Percentiles rank a stretch among this genome's conserved stretches.
Conservation (phyloP, 2,329 filamentous ascomycete genomes). For the Diaporthe amygdali region DNA sequence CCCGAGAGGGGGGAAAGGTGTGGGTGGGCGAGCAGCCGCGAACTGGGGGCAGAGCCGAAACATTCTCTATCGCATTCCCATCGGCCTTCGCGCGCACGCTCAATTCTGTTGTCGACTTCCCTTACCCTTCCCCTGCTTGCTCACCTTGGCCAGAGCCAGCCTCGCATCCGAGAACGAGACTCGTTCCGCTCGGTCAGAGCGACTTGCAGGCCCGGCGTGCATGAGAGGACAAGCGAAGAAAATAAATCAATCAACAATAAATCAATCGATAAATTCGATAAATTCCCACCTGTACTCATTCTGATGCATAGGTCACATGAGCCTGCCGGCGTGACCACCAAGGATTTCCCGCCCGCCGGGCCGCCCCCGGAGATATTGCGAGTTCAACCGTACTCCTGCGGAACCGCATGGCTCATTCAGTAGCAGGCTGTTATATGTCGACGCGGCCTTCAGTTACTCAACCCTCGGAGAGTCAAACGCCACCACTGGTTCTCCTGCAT, state of each 20-base stretch:
- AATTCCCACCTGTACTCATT: background rate
- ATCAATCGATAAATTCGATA: constrained; percentile 12
- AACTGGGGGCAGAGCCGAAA: background rate
- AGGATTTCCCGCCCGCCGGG: background rate
- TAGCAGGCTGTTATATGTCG: background rate
- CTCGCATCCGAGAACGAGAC: background rate
- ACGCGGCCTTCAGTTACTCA: background rate
- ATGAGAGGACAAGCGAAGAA: background rate
- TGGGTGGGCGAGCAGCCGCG: background rate
- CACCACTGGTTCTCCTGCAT: background rate
- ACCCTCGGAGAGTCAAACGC: background rate
- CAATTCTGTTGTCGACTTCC: too few relatives aligned
- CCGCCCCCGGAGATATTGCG: constrained; percentile 1
- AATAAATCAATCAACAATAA: background rate
- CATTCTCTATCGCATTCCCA: background rate
- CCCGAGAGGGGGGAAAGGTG: background rate
- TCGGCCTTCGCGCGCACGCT: background rate
- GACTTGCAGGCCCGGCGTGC: background rate
- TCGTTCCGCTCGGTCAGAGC: background rate
- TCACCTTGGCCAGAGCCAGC: background rate
- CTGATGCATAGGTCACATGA: background rate
- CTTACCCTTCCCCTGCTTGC: too few relatives aligned
- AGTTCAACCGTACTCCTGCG: background rate
- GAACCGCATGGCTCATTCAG: background rate
- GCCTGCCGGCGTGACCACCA: constrained; percentile 8